These are phyloP conservation scores for Ulota crispa DNA, from an alignment of 225 moss, liverwort and hornwort genomes.

Conservation along the genomic window DNA sequence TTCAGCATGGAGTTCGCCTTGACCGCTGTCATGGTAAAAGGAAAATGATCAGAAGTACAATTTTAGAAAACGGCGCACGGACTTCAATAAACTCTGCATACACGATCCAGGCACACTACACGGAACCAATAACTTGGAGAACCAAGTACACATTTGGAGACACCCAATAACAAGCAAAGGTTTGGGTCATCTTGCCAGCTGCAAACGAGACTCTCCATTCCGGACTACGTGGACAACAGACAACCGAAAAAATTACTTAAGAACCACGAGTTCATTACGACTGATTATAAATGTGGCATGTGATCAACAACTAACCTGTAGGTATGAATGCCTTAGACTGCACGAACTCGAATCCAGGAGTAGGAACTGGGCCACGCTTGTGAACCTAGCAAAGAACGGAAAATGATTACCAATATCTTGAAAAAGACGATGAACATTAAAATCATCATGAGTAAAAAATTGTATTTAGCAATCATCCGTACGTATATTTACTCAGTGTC, in stretches of 20 bases:
- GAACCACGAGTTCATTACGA: not conserved
- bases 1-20: conserved; percentile 34
- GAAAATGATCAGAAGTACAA: not conserved
- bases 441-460: not conserved
- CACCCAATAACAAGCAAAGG: not conserved
- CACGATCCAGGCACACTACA: not conserved
- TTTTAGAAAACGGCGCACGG: not conserved
- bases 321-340: conserved; percentile 59
- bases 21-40: conserved; percentile 23
- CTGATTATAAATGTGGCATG: not conserved
- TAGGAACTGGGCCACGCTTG: conserved; percentile 43
- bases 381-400: conserved; percentile 42
- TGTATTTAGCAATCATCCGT: not conserved
- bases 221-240: too few species aligned
- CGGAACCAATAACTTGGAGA: not conserved
- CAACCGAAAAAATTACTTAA: not conserved
- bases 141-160: not conserved
- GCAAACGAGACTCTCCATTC: not conserved
- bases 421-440: too few species aligned
- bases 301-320: conserved; percentile 34
- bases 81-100: not conserved
- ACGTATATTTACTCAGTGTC: not conserved
- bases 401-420: not conserved
- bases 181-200: not conserved
- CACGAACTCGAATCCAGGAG: conserved; percentile 50